These are phyloP conservation scores for Potentilla sterilis DNA, from an alignment of 306 rosid species.

Conservation along the genomic window DNA sequence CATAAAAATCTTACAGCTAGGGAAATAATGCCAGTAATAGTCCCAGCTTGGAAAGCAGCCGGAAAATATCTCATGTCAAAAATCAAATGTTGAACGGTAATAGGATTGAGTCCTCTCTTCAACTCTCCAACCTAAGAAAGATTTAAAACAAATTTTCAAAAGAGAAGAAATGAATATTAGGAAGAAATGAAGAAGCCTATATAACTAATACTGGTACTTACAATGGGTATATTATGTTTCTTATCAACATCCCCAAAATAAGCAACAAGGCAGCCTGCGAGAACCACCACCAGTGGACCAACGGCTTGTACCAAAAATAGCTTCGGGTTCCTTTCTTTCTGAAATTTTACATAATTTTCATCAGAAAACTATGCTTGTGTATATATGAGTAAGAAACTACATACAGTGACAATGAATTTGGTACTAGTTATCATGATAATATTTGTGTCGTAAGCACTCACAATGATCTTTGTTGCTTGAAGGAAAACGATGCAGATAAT, in stretches of 20 bases:
- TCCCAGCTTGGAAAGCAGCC: slow-evolving; percentile 45
- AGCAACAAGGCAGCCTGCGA: slow-evolving; percentile 52
- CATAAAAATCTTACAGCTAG: slow-evolving; percentile 57
- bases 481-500: slow-evolving; percentile 47
- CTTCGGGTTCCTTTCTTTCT: slow-evolving; percentile 58
- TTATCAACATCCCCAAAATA: slow-evolving; percentile 45
- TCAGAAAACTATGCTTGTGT: background rate
- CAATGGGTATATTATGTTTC: slow-evolving; percentile 65
- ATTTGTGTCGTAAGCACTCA: slow-evolving; percentile 25
- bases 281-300: slow-evolving; percentile 59
- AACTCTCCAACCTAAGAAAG: slow-evolving; percentile 66
- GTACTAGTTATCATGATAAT: background rate
- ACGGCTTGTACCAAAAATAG: slow-evolving; percentile 86
- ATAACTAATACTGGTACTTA: slow-evolving; percentile 26
- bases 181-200: background rate
- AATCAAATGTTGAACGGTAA: slow-evolving; percentile 45
- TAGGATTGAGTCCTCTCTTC: slow-evolving; percentile 72
- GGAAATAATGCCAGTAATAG: slow-evolving; percentile 62
- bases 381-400: background rate
- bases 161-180: background rate
- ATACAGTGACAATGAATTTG: background rate
- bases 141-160: background rate
- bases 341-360: slow-evolving; percentile 15
- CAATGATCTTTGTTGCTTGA: slow-evolving; percentile 49
- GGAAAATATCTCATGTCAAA: slow-evolving; percentile 50